These are phyloP conservation scores for Sphaerostilbella broomeana DNA, from an alignment of 2,329 filamentous ascomycete species.

Conservation along the genomic window DNA sequence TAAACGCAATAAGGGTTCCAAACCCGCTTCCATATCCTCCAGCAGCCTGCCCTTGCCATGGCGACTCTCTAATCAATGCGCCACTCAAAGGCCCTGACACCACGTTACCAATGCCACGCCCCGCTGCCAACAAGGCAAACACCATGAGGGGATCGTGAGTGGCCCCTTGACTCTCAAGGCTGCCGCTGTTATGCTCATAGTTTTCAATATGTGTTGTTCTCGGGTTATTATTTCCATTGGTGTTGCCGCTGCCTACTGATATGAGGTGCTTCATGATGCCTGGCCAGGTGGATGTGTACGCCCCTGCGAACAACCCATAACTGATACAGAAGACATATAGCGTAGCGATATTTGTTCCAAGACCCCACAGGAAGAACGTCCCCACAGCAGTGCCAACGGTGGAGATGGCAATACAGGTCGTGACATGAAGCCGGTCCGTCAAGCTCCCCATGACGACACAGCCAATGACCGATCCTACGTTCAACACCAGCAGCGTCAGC, in stretches of 20 bases:
- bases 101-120: slow-evolving; percentile 56
- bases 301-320: slow-evolving; percentile 60
- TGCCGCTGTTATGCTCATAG: slow-evolving; percentile 1
- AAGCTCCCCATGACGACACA: slow-evolving; percentile 52
- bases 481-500: slow-evolving; percentile 52
- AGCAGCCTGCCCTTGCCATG: slow-evolving; percentile 32
- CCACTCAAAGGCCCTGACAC: slow-evolving; percentile 51
- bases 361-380: slow-evolving; percentile 57
- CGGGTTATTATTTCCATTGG: neutral
- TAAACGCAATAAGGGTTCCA: slow-evolving; percentile 29
- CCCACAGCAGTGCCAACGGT: slow-evolving; percentile 49
- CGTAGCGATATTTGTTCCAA: slow-evolving; percentile 44
- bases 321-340: slow-evolving; percentile 54
- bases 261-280: slow-evolving; percentile 44
- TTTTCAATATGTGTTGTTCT: slow-evolving; percentile 8
- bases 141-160: slow-evolving; percentile 46
- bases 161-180: slow-evolving; percentile 6
- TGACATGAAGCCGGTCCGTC: slow-evolving; percentile 46
- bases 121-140: slow-evolving; percentile 50
- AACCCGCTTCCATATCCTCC: slow-evolving; percentile 29
- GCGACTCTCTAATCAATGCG: slow-evolving; percentile 38
- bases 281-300: slow-evolving; percentile 57
- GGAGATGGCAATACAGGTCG: slow-evolving; percentile 50
- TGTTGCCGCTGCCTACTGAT: neutral
- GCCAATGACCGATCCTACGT: slow-evolving; percentile 53